Evolutionary conservation across 306 rosid species (phyloP).

Genomic region (Fragaria iinumae): DNA sequence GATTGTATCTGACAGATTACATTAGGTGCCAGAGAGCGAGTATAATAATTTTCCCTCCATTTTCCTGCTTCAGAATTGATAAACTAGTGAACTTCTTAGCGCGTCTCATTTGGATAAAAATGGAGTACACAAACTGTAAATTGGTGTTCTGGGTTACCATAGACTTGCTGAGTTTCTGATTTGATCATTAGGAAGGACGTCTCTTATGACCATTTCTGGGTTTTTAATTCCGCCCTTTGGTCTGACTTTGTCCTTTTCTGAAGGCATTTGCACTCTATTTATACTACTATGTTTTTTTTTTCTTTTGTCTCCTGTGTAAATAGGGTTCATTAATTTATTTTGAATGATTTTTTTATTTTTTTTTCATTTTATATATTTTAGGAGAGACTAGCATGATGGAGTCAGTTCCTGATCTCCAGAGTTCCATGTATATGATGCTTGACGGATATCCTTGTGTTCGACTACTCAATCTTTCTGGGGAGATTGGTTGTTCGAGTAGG

Average conservation of each 20-base stretch:
- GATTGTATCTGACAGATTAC: too few species aligned
- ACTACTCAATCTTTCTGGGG: slow-evolving; percentile 72
- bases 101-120: too few species aligned
- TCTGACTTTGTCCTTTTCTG: neutral
- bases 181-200: neutral
- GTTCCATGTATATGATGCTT: slow-evolving; percentile 68
- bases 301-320: neutral
- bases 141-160: neutral
- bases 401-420: slow-evolving; percentile 94
- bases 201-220: neutral
- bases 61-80: neutral
- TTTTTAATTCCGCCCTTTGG: neutral
- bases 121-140: neutral
- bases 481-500: slow-evolving; percentile 90
- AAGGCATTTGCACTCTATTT: neutral
- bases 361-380: neutral
- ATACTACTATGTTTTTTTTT: neutral
- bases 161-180: neutral
- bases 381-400: slow-evolving; percentile 57
- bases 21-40: neutral
- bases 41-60: neutral
- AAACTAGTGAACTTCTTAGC: neutral
- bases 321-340: neutral
- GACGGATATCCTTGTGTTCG: slow-evolving; percentile 81
- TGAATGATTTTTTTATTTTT: neutral